These are phyloP conservation scores for Dendrostoma leiphaemia DNA, from an alignment of 2,329 filamentous ascomycete genomes.

Conservation along the genomic window DNA sequence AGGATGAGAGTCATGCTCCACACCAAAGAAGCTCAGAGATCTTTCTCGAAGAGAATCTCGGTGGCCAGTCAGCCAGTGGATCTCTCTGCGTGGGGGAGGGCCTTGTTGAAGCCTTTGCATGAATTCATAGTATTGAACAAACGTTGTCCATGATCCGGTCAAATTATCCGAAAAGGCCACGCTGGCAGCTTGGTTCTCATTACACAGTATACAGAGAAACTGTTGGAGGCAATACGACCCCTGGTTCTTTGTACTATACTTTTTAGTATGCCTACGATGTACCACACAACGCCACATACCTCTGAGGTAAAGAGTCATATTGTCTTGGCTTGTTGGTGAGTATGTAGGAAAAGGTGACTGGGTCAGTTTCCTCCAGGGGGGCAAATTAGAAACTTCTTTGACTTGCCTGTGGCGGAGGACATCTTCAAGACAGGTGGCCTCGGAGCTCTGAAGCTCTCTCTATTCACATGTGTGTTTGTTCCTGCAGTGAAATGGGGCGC, in stretches of 20 bases:
- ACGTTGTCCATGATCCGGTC: neutral
- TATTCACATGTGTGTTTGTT: constrained; percentile 1
- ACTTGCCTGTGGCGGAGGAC: neutral
- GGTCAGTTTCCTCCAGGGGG: neutral
- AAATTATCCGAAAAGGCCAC: constrained; percentile 13
- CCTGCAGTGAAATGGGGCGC: neutral
- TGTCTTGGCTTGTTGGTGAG: too few species aligned
- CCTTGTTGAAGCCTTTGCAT: constrained; percentile 1
- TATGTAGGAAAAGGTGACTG: too few species aligned
- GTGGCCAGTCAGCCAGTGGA: neutral
- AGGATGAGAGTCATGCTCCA: neutral
- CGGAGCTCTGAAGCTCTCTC: too few species aligned
- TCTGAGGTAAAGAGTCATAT: neutral
- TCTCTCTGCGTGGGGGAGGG: neutral
- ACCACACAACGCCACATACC: neutral
- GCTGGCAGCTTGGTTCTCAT: constrained; percentile 18
- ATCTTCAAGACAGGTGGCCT: constrained; percentile 7
- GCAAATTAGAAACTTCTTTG: neutral
- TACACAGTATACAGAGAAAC: neutral
- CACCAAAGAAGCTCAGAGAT: constrained; percentile 12
- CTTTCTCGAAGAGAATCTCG: constrained; percentile 14
- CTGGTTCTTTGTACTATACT: neutral
- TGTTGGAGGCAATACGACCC: neutral
- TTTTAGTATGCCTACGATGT: too few species aligned
- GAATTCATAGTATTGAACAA: neutral